Evolutionary conservation across 2,329 filamentous ascomycete genomes (phyloP).

Genomic region (Apiospora kogelbergensis): DNA sequence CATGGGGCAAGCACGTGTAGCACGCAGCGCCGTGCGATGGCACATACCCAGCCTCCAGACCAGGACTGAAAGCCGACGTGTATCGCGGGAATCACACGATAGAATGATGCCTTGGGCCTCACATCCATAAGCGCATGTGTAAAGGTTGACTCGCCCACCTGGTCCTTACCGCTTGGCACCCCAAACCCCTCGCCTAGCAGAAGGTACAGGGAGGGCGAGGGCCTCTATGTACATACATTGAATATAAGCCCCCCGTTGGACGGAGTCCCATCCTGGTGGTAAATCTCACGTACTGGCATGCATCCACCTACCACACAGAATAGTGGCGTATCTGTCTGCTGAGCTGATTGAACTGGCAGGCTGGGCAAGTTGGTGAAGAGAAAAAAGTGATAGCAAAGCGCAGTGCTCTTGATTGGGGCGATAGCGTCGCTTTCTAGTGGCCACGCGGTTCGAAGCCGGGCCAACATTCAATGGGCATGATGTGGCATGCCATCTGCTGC

Average conservation of each 20-base stretch:
- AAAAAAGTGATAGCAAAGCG: background rate
- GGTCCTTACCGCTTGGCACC: slow-evolving; percentile 1
- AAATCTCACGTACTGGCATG: slow-evolving; percentile 1
- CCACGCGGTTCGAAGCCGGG: background rate
- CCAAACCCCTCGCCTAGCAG: background rate
- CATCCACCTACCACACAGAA: background rate
- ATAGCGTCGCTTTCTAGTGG: background rate
- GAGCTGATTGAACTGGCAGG: slow-evolving; percentile 2
- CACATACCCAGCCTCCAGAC: background rate
- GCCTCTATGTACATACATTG: background rate
- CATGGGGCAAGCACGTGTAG: background rate
- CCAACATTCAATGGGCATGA: background rate
- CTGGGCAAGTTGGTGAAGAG: background rate
- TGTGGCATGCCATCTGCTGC: background rate
- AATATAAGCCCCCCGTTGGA: background rate
- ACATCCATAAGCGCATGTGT: background rate
- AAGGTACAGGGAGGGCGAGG: background rate
- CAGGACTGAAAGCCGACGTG: background rate
- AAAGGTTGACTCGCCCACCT: slow-evolving; percentile 4
- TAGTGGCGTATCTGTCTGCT: background rate
- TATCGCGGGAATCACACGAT: slow-evolving; percentile 5
- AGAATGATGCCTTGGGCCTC: background rate
- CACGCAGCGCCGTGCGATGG: background rate
- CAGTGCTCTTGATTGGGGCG: background rate
- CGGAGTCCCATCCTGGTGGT: background rate